Base-by-base conservation (phyloP, 352 stramenopile genomes). In the Globisporangium radiosum region DNA sequence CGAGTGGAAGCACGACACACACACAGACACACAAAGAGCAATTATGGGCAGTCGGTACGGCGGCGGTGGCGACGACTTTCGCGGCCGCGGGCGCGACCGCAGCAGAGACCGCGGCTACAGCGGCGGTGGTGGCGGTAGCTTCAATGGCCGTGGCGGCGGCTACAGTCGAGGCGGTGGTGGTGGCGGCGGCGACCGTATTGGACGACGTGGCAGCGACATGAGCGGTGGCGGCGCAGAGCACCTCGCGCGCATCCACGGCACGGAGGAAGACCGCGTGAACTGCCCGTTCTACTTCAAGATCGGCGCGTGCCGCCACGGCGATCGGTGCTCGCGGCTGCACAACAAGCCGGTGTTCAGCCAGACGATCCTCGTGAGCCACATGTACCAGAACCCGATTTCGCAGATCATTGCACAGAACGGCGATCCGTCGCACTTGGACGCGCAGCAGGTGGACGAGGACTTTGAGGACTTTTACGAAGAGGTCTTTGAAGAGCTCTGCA, bases 231-330 rank as follows among this genome's bases (percentile, higher is more conserved):
- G 88, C 15, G 96, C 96, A 17, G 94, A 98, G 61, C 94, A 99
- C 76, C 80, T 99, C 51, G 96, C 97, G 44, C 83, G 95, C 45
- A 99, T 99, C 66, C 96, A 99, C 77, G 97, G 97, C 42, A 99
- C 96, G 10, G 97, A 99, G 73, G 97, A 99, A 71, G 85, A 95
- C 65, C 84, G 84, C 44, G 92, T 99, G 50, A 99, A 99, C 78
- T 99, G 98, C 75, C 96, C 97, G 52, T 99, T 99, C 75, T 99
- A 99, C 77, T 99, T 99, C 78, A 99, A 99, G 85, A 99, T 99
- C 52, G 98, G 97, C 40, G 97, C 97, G 33, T 99, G 98, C 69
- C 87, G 98, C n/a, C 97, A 99, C 66, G 97, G 96, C 14, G 97
- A 99, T 69, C 89, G 96, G 14, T 99, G 98, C 76, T 98, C 93